A percentile compares a stretch with the other conserved stretches of the same genome.
Conservation (phyloP, 2,329 filamentous ascomycete genomes). For the Ascochyta fabae region DNA sequence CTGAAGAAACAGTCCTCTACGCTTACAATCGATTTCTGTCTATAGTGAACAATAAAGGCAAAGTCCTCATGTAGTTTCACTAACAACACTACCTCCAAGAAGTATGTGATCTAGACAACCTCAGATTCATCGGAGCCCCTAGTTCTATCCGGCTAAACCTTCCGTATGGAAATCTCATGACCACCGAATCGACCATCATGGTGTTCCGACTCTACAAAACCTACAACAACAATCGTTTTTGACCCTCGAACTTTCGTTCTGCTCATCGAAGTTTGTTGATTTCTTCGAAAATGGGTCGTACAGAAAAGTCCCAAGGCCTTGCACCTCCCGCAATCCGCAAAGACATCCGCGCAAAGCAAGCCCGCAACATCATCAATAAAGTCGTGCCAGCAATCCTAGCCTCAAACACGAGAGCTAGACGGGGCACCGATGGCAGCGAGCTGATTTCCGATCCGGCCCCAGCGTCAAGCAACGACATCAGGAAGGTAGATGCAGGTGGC, state of each 20-base stretch:
- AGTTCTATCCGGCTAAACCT: not conserved
- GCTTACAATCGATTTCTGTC: too few relatives aligned
- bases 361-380: slow-evolving; percentile 65
- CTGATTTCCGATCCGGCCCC: slow-evolving; percentile 53
- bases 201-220: not conserved
- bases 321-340: slow-evolving; percentile 47
- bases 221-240: not conserved
- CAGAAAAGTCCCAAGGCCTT: slow-evolving; percentile 45
- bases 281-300: slow-evolving; percentile 43
- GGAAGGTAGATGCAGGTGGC: not conserved
- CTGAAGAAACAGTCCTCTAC: too few relatives aligned
- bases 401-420: slow-evolving; percentile 61
- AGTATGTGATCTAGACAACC: too few relatives aligned
- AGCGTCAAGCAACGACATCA: not conserved
- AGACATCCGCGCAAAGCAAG: slow-evolving; percentile 58
- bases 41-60: too few relatives aligned
- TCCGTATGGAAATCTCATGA: not conserved
- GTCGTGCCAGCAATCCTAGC: slow-evolving; percentile 63
- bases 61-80: too few relatives aligned
- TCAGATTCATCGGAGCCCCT: not conserved
- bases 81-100: too few relatives aligned
- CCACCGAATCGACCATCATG: slow-evolving; percentile 3
- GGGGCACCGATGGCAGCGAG: slow-evolving; percentile 61
- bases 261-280: not conserved
- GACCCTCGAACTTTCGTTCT: slow-evolving; percentile 2